Evolutionary conservation across 1,284 basidiomycete genomes (phyloP).

Genomic region (Sporisorium sorghi): DNA sequence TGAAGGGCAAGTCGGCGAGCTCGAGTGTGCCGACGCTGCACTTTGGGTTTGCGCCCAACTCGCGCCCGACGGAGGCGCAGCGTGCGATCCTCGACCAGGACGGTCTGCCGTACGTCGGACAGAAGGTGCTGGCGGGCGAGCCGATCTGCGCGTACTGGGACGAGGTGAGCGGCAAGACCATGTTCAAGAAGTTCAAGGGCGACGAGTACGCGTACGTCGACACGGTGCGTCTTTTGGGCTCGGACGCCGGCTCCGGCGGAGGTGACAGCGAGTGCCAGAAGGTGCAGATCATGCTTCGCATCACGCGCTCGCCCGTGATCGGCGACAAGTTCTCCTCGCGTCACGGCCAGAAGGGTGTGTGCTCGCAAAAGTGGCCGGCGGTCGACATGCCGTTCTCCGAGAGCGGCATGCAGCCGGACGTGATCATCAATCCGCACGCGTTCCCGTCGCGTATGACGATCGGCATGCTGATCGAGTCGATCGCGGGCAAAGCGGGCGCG

Average conservation of each 20-base stretch:
- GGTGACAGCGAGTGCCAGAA: conserved; percentile 91
- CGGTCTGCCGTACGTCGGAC: conserved; percentile 85
- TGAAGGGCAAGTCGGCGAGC: conserved; percentile 67
- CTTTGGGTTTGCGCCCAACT: conserved; percentile 81
- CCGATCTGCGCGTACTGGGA: conserved; percentile 82
- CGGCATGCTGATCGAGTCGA: conserved; percentile 98
- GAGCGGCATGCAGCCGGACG: conserved; percentile 98
- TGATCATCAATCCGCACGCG: conserved; percentile 99
- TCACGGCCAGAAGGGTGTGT: conserved; percentile 99
- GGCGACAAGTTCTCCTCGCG: conserved; percentile 99
- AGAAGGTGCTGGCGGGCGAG: conserved; percentile 79
- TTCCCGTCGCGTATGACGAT: conserved; percentile 99
- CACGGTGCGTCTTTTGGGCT: conserved; percentile 88
- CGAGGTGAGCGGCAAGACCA: conserved; percentile 84
- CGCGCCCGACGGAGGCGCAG: conserved; percentile 47
- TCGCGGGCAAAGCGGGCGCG: conserved; percentile 97
- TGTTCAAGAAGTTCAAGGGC: conserved; percentile 94
- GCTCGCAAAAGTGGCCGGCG: conserved; percentile 98
- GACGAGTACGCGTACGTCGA: conserved; percentile 93
- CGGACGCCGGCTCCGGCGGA: conserved; percentile 74
- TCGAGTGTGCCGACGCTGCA: conserved; percentile 73
- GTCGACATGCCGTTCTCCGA: conserved; percentile 99
- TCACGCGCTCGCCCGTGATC: conserved; percentile 94
- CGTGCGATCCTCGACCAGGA: conserved; percentile 80
- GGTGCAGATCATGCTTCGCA: conserved; percentile 90